phyloP scores from a whole-genome alignment of 2,329 filamentous ascomycete genomes.

The Epichloe coenophiala region DNA sequence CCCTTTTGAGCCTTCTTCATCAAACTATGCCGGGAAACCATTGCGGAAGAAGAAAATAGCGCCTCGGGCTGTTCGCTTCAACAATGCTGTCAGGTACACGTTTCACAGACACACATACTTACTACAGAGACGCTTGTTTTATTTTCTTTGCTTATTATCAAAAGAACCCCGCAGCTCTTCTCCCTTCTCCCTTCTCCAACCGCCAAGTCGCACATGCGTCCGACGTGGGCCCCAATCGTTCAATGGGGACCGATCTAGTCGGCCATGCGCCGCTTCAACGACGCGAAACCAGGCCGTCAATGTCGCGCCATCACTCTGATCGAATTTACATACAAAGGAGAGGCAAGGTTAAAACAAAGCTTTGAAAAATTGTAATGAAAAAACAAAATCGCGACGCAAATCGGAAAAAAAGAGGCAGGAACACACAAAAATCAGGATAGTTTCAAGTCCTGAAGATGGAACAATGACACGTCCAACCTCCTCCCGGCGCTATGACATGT shows the following conservation, averaged over 20 bases:
- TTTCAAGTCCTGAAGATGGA: neutral
- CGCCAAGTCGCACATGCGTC: neutral
- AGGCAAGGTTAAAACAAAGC: neutral
- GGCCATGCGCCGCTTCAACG: neutral
- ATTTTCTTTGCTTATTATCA: neutral
- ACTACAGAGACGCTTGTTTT: neutral
- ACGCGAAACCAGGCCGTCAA: neutral
- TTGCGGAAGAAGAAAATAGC: neutral
- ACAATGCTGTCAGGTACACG: conserved; percentile 1
- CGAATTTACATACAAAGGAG: conserved; percentile 1
- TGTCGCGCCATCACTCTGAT: conserved; percentile 7
- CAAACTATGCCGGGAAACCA: neutral
- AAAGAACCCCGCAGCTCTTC: no score
- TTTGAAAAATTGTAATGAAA: neutral
- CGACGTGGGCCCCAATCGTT: neutral
- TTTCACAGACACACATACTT: neutral
- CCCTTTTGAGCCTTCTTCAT: neutral
- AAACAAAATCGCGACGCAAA: neutral
- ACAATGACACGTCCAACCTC: conserved; percentile 1
- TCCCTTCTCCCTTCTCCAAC: neutral
- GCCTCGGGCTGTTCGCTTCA: neutral
- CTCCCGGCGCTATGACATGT: neutral
- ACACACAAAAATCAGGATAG: neutral
- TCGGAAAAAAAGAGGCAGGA: conserved; percentile 1
- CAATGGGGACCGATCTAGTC: neutral